Evolutionary conservation across 306 rosid species (phyloP), one percentile per base, ranked within the genome.

Genomic region (Dryas alaskensis): DNA sequence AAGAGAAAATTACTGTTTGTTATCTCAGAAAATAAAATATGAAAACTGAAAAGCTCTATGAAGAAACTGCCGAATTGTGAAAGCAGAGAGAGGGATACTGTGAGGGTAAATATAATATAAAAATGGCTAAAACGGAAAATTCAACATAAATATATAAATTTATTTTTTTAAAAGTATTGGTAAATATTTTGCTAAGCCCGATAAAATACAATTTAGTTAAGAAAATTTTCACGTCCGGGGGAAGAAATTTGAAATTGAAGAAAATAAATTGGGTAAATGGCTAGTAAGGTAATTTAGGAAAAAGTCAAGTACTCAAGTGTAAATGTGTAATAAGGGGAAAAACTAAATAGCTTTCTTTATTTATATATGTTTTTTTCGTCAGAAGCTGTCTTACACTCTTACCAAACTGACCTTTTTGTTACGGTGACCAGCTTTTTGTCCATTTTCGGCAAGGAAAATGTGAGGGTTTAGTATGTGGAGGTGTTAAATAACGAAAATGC

Each of bases 151-250:
- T 31, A 31, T 31, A 31, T 31, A 1, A 31, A 31, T 31, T 31
- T 31, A 0, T 31, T 31, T 31, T 31, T 31, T 31, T 1, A 1
- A 31, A 31, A 31, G 37, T 31, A 31, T 31, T 31, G 37, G 37
- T 31, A 31, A 31, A 16, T 54, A 54, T 54, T 54, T 54, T 83
- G 81, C 89, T 79, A 87, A 83, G 78, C 82, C 91, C 96, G 65
- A 89, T 92, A 81, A 87, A 68, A 86, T 87, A 84, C 83, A 89
- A 86, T 87, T 76, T 82, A 75, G 89, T 92, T 86, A 74, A 86
- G 79, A 84, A 68, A 78, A 75, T 7, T 86, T 87, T 92, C 85
- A 83, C 84, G 88, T 92, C 93, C 97, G 92, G 77, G 83, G 92
- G 77, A 82, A 81, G 78, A 83, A 87, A 65, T 82, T 79, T 44